These are phyloP conservation scores for Saccharomyces eubayanus DNA, from an alignment of 805 yeast species.

Conservation along the genomic window DNA sequence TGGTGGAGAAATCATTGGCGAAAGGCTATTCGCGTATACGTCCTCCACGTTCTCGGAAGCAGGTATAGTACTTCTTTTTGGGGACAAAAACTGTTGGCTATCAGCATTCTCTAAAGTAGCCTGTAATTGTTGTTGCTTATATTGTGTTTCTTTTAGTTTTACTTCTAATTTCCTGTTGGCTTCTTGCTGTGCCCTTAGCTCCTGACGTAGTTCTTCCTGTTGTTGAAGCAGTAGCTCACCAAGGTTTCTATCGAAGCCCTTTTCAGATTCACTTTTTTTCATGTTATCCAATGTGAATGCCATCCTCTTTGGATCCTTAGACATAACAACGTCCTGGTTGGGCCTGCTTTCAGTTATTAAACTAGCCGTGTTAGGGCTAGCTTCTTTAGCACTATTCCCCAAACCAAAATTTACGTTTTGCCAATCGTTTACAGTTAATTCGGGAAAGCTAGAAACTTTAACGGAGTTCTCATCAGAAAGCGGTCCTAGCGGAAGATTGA, in stretches of 20 bases:
- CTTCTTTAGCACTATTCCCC: not conserved
- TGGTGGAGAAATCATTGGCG: not conserved
- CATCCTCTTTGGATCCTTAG: not conserved
- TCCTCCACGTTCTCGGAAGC: not conserved
- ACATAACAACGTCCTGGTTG: not conserved
- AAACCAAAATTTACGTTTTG: not conserved
- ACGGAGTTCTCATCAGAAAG: not conserved
- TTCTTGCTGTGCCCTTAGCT: slow-evolving; percentile 25
- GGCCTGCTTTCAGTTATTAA: not conserved
- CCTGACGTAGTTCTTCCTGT: slow-evolving; percentile 23
- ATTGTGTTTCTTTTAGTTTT: slow-evolving; percentile 22
- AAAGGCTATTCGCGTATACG: not conserved
- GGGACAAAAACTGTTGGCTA: slow-evolving; percentile 7
- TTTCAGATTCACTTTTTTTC: not conserved
- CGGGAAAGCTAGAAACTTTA: not conserved
- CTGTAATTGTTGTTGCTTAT: slow-evolving; percentile 26
- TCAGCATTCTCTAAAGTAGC: slow-evolving; percentile 14
- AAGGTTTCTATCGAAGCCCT: slow-evolving; percentile 4
- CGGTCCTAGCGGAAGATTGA: not conserved
- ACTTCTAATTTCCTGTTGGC: slow-evolving; percentile 24
- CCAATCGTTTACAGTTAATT: not conserved
- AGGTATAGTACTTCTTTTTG: not conserved
- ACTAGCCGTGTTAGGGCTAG: not conserved
- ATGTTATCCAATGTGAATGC: not conserved
- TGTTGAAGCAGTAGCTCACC: slow-evolving; percentile 18